Evolutionary conservation across 768 basidiomycete genomes (phyloP).

Genomic region (Trametes coccinea): DNA sequence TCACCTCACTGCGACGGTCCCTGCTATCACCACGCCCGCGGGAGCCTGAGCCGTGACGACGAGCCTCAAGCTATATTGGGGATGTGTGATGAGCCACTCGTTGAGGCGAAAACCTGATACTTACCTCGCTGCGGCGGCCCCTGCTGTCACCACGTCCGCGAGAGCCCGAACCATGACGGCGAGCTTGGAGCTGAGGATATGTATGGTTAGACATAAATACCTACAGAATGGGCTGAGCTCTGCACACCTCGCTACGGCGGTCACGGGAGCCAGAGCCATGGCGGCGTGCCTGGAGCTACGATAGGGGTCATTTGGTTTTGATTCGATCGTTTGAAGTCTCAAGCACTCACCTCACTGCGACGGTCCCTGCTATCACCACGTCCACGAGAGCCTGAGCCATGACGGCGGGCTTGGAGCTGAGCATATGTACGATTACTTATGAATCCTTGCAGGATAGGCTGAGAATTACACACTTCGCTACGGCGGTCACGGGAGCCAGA

Average conservation of each 20-base stretch:
- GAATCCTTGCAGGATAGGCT: not conserved
- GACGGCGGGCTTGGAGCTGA: not conserved
- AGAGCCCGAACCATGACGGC: slow-evolving; percentile 9
- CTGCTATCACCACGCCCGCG: slow-evolving; percentile 3
- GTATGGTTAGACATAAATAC: not conserved
- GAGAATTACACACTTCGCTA: not conserved
- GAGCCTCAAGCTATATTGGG: slow-evolving; percentile 5
- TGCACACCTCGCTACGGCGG: no score
- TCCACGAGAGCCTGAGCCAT: not conserved
- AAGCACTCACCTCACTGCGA: not conserved
- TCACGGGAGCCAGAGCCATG: slow-evolving; percentile 3
- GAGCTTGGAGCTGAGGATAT: not conserved
- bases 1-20: slow-evolving; percentile 8
- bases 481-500: slow-evolving; percentile 6
- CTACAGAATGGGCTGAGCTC: not conserved
- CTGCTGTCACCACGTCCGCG: slow-evolving; percentile 2
- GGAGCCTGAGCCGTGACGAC: slow-evolving; percentile 11
- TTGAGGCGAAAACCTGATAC: not conserved
- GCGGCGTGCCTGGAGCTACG: slow-evolving; percentile 9
- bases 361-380: not conserved
- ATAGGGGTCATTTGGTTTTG: not conserved
- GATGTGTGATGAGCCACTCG: no score
- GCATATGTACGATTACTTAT: not conserved
- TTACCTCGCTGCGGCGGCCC: slow-evolving; percentile 9
- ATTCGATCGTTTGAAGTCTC: no score